Percentiles rank a stretch among this genome's conserved stretches.
Evolutionary conservation across 805 yeast genomes (phyloP).

Genomic region (Wickerhamomyces queroliae): DNA sequence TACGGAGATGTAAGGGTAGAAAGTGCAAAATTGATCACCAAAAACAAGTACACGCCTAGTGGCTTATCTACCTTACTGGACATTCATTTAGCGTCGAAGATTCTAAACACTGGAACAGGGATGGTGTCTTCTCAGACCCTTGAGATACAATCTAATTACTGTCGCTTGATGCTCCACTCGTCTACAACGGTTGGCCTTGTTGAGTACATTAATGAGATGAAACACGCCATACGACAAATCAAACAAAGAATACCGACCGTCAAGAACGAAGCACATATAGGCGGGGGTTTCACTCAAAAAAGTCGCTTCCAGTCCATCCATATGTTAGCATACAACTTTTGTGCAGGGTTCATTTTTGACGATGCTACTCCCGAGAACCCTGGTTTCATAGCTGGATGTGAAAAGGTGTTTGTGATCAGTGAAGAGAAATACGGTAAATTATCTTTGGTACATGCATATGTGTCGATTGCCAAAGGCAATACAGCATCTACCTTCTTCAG

Average conservation of each 20-base stretch:
- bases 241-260: background rate
- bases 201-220: constrained; percentile 27
- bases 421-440: constrained; percentile 61
- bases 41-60: constrained; percentile 27
- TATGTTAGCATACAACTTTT: constrained; percentile 55
- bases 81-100: constrained; percentile 36
- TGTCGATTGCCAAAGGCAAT: constrained; percentile 65
- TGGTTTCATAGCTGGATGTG: constrained; percentile 78
- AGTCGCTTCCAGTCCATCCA: constrained; percentile 42
- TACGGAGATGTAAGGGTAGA: constrained; percentile 18
- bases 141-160: constrained; percentile 53
- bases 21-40: constrained; percentile 24
- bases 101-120: constrained; percentile 32
- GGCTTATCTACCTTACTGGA: constrained; percentile 38
- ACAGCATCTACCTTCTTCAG: constrained; percentile 44
- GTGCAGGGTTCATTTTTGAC: constrained; percentile 78
- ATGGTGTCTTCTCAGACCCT: constrained; percentile 33
- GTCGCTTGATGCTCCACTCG: constrained; percentile 54
- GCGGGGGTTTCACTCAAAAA: constrained; percentile 1
- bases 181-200: constrained; percentile 36
- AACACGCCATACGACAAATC: background rate
- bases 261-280: background rate
- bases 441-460: constrained; percentile 60
- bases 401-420: constrained; percentile 60
- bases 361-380: constrained; percentile 36